Percentiles rank a stretch among this genome's conserved stretches.
phyloP scores from a whole-genome alignment of 1,139 yeast species.

The Hanseniaspora uvarum region DNA sequence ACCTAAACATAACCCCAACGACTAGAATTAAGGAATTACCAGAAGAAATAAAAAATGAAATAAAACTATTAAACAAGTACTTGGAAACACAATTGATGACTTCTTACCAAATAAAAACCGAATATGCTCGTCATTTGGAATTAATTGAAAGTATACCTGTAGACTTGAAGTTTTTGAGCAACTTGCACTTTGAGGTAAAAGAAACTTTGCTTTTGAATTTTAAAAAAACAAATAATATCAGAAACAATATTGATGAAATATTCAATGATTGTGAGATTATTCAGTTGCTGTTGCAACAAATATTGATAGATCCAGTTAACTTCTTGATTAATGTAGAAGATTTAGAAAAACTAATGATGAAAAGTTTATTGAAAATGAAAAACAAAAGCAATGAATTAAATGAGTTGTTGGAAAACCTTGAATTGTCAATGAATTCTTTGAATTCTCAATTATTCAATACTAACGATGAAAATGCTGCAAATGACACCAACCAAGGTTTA shows the following conservation, averaged over 20 bases:
- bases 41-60: constrained; percentile 57
- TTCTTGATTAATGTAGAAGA: constrained; percentile 28
- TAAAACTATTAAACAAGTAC: constrained; percentile 73
- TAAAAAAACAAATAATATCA: constrained; percentile 20
- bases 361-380: constrained; percentile 48
- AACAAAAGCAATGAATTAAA: constrained; percentile 56
- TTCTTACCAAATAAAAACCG: constrained; percentile 65
- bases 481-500: constrained; percentile 43
- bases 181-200: constrained; percentile 32
- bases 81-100: constrained; percentile 75
- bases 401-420: constrained; percentile 58
- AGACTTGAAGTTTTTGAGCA: constrained; percentile 62
- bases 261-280: constrained; percentile 53
- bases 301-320: constrained; percentile 48
- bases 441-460: constrained; percentile 36
- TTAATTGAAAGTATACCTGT: constrained; percentile 72
- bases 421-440: constrained; percentile 62
- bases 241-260: constrained; percentile 38
- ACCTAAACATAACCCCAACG: constrained; percentile 61
- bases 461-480: constrained; percentile 22
- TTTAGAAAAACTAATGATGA: constrained; percentile 41
- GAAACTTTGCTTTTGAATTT: constrained; percentile 15
- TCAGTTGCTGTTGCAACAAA: constrained; percentile 53
- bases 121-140: constrained; percentile 53
- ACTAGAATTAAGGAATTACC: constrained; percentile 84